A percentile compares a stretch with the other conserved stretches of the same genome.
Evolutionary conservation across 768 basidiomycete species (phyloP).

Genomic region (Agrocybe praecox): DNA sequence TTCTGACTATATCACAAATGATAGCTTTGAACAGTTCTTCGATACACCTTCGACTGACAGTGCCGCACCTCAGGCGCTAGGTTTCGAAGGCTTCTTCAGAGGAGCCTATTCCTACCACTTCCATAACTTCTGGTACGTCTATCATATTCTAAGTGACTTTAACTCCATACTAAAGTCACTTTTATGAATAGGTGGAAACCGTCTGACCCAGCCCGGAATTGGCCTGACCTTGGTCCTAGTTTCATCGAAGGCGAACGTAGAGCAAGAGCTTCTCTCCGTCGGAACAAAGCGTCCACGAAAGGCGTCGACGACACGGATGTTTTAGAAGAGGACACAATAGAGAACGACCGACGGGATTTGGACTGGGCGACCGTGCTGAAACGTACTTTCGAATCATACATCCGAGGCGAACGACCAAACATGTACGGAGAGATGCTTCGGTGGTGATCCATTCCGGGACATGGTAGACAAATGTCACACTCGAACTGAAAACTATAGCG

Average conservation of each 20-base stretch:
- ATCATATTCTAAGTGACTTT: slow-evolving; percentile 3
- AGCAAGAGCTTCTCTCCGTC: slow-evolving; percentile 46
- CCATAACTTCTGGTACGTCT: slow-evolving; percentile 85
- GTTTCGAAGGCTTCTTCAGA: slow-evolving; percentile 94
- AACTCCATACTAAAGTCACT: neutral
- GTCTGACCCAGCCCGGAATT: slow-evolving; percentile 92
- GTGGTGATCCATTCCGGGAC: slow-evolving; percentile 36
- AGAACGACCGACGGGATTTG: slow-evolving; percentile 77
- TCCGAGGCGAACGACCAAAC: slow-evolving; percentile 90
- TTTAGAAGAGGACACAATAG: slow-evolving; percentile 47
- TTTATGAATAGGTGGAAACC: slow-evolving; percentile 81
- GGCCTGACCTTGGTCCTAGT: slow-evolving; percentile 86
- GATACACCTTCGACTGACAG: slow-evolving; percentile 72
- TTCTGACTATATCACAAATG: neutral
- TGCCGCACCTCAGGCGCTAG: slow-evolving; percentile 84
- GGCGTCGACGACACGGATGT: slow-evolving; percentile 26
- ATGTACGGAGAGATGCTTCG: slow-evolving; percentile 89
- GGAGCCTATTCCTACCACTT: slow-evolving; percentile 97
- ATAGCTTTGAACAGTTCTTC: slow-evolving; percentile 88
- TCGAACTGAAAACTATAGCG: no score
- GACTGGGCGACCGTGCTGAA: slow-evolving; percentile 95
- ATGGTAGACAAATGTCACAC: no score
- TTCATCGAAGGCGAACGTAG: slow-evolving; percentile 77
- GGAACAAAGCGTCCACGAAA: slow-evolving; percentile 9
- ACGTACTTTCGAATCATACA: slow-evolving; percentile 90